Base-by-base conservation (phyloP, 1,284 basidiomycete species). In the Calocybe gambosa region DNA sequence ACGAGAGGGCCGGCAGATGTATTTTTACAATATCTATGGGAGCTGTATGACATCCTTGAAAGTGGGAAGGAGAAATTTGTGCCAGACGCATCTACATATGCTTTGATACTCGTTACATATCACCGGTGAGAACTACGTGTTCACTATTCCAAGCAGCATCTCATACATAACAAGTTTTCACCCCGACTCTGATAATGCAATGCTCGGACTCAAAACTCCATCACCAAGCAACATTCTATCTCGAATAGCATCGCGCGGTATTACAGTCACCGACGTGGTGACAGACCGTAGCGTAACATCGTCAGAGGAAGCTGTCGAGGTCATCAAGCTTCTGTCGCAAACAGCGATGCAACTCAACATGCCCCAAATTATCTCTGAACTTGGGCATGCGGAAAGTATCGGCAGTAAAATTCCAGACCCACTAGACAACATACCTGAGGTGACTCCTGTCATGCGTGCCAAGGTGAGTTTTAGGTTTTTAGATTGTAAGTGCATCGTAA, bases 21-120 rank as follows among this genome's bases (percentile, higher is more conserved):
- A 31, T 88, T 85, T 85, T 39, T 82, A 1, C 73, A 78, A 18
- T 73, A 78, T 25, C 68, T 75, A 0, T 82, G 77, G 74, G 62
- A 66, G 4, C 66, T 89, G 5, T 86, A 77, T 55, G 63, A 74
- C 8, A 58, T 62, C 8, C 72, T 89, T 69, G 76, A 83, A 55
- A 58, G 39, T 6, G 77, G 70, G 1, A 54, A 55, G 3, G 80
- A 81, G 47, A 67, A 67, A 15, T 63, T 78, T 13, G 51, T 53
- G 0, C 80, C 85, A 0, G 76, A 72, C n/a, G 55, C 75, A 3
- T 65, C 71, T 34, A 84, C 83, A 5, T 89, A 83, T 65, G 78
- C 82, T 4, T 62, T 77, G n/a, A 80, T 85, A 73, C 66, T 88
- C 8, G 60, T 75, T 25, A 67, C 74, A 1, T 78, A 75, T 65